Conservation (phyloP, 176 grass and related monocot genomes). For the barley (Hordeum vulgare) region MorexV3_pseudomolecules_assembly NC_058519.1:584164845-584165344, state of each 20-base stretch:
- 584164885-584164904: conserved; percentile 55
- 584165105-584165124: conserved; percentile 80
- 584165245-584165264: conserved; percentile 95
- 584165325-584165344: conserved; percentile 75
- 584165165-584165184: conserved; percentile 99
- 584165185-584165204: conserved; percentile 89
- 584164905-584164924: conserved; percentile 51
- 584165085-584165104: conserved; percentile 90
- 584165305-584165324: conserved; percentile 71
- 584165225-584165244: conserved; percentile 89
- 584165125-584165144: conserved; percentile 58
- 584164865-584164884: conserved; percentile 95
- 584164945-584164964: conserved; percentile 71
- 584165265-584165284: conserved; percentile 94
- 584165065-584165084: conserved; percentile 83
- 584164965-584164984: conserved; percentile 77
- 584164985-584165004: conserved; percentile 91
- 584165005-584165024: conserved; percentile 87
- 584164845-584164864: conserved; percentile 93
- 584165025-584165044: conserved; percentile 78
- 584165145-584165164: conserved; percentile 93
- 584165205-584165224: conserved; percentile 84
- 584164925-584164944: conserved; percentile 40
- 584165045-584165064: conserved; percentile 95
- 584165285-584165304: conserved; percentile 57